Evolutionary conservation across 257 asterid genomes (phyloP), one percentile per base, ranked within the genome.

Genomic region (Penstemon eatonii): DNA sequence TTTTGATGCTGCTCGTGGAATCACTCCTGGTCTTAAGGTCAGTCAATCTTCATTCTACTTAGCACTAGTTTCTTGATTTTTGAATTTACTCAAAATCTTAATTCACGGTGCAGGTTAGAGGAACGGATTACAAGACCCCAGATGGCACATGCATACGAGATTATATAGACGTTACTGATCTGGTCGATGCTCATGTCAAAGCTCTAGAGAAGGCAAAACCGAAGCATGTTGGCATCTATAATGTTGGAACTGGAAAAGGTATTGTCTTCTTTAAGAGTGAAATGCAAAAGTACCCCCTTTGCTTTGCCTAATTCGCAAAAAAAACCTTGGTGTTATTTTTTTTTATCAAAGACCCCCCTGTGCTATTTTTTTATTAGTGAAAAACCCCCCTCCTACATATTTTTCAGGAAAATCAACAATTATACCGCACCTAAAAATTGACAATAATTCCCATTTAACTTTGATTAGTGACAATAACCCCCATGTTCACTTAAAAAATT

Each of bases 191-290:
- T 66, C 97, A 91, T 54, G 97, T 87, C 67, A 91, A 89, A 81
- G 97, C 97, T 57, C 89, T 91, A 38, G 96, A 85, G 74, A 85
- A 85, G 75, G 92, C 97, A 39, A 71, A 78, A 67, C 85, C 93
- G 2, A 75, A 86, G 55, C 82, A 80, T 5, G 83, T 89, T 8
- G 96, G 97, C 68, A 91, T 91, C 83, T 91, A 87, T 74, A 91
- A 91, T 0, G 96, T 91, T 4, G 97, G 97, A 11, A 91, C 97
- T 3, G 97, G 97, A 77, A 83, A 67, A 88, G 97, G 96, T 88
- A 74, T 45, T 47, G 56, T 12, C 59, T n/a, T 58, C 18, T 15
- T 15, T 15, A 15, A 15, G 18, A 15, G 18, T 15, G 18, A 15
- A 15, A 15, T 15, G 18, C 18, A 15, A 15, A 15, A 15, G 18